Base-by-base conservation (phyloP, 495 filamentous ascomycete genomes). In the Terfezia claveryi region DNA sequence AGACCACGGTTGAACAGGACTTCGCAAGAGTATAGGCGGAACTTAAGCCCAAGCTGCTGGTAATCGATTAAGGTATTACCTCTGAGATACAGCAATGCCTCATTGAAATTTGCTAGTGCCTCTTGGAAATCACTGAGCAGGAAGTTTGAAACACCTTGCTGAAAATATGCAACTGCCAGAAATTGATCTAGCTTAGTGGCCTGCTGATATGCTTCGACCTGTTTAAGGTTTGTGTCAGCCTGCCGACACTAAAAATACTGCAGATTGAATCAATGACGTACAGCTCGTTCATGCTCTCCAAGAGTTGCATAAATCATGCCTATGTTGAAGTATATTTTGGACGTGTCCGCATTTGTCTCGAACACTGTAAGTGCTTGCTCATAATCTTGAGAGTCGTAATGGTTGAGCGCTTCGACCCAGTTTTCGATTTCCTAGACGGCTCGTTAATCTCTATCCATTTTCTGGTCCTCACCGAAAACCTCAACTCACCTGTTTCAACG, bases 41-140 rank as follows among this genome's bases (percentile, higher is more conserved):
- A 99, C 54, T 87, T 84, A 41, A 99, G 76, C 11, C 91, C 91
- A 49, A 99, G 73, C 68, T 99, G 91, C 59, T 94, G 88, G 66
- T 99, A 99, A 70, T 99, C 87, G 71, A 99, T 99, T 65, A 83
- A 83, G 46, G 85, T 87, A 68, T 99, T 96, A 50, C 91, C 91
- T 61, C 91, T 80, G 54, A 99, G 79, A 68, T 95, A 96, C 36
- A 94, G 72, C 54, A 99, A 72, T 5, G 92, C 94, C 60, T 99
- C 91, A 69, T 99, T 99, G 77, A 99, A 99, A 71, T 99, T 96
- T 53, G 87, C 87, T 57, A 96, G 71, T 51, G 91, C 91, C 68
- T 96, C 92, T 63, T 95, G 88, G 66, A 95, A 99, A 67, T 99
- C 92, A 55, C 87, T 88, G 37, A 95, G 74, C 52, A 99, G 71